A percentile compares a stretch with the other conserved stretches of the same genome.
Evolutionary conservation across 371 early-diverging fungal species (phyloP).

Genomic region (Globomyces sp.): DNA sequence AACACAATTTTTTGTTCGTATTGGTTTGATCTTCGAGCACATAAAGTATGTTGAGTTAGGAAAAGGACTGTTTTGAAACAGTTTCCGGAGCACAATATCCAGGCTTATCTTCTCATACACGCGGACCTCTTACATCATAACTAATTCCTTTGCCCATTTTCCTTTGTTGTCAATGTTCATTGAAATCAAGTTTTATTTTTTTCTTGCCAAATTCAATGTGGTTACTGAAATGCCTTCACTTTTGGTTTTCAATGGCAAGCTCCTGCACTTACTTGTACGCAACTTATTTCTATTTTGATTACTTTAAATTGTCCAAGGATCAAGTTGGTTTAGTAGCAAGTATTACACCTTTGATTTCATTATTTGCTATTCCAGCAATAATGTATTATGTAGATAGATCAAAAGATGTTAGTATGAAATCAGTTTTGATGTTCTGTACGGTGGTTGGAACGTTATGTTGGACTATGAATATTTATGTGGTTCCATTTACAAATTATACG

Average conservation of each 20-base stretch:
- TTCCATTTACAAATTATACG: background rate
- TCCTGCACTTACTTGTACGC: background rate
- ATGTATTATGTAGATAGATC: background rate
- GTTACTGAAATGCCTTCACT: too few relatives aligned
- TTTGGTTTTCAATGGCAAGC: background rate
- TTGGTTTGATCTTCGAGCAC: too few relatives aligned
- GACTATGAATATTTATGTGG: background rate
- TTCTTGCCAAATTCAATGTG: too few relatives aligned
- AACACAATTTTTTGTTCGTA: too few relatives aligned
- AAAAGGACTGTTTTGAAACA: too few relatives aligned
- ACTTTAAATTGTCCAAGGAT: background rate
- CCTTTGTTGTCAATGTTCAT: too few relatives aligned
- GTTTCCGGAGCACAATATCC: too few relatives aligned
- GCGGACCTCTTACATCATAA: too few relatives aligned
- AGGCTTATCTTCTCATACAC: too few relatives aligned
- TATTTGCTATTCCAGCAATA: background rate
- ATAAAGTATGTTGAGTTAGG: too few relatives aligned
- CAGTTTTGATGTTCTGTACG: background rate
- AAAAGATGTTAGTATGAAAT: background rate
- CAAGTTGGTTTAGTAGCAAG: background rate
- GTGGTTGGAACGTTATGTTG: background rate
- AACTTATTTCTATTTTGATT: constrained; percentile 2
- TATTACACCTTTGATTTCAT: constrained; percentile 7
- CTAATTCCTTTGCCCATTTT: too few relatives aligned
- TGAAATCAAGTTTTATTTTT: too few relatives aligned